Evolutionary conservation across 495 filamentous ascomycete genomes (phyloP).

Genomic region (Penicillium bovifimosum): DNA sequence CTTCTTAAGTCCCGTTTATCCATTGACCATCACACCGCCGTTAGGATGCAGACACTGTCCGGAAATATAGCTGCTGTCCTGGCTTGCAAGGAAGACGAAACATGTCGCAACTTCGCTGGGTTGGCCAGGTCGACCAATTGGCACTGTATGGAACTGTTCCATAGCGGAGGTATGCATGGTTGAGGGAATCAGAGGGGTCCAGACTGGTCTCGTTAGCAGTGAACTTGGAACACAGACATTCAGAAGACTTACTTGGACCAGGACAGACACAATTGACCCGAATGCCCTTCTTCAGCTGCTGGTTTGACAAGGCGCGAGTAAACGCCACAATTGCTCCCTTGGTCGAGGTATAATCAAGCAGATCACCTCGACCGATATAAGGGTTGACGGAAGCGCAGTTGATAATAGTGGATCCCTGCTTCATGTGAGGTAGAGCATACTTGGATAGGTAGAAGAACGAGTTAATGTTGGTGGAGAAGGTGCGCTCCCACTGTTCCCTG

Average conservation of each 20-base stretch:
- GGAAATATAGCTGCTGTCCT: constrained; percentile 67
- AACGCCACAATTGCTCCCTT: constrained; percentile 83
- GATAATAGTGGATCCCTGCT: constrained; percentile 71
- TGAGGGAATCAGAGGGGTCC: constrained; percentile 76
- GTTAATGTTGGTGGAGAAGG: constrained; percentile 74
- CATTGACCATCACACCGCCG: constrained; percentile 58
- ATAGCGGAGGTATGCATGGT: constrained; percentile 69
- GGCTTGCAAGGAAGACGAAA: constrained; percentile 77
- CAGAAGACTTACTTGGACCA: constrained; percentile 50
- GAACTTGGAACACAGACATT: background rate
- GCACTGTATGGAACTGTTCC: constrained; percentile 63
- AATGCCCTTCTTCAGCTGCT: constrained; percentile 66
- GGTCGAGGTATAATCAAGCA: constrained; percentile 79
- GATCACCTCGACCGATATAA: constrained; percentile 75
- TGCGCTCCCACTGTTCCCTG: constrained; percentile 59
- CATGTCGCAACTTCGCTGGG: constrained; percentile 76
- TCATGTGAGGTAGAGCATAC: constrained; percentile 71
- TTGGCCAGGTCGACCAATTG: constrained; percentile 75
- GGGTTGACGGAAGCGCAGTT: constrained; percentile 79
- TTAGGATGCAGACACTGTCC: constrained; percentile 62
- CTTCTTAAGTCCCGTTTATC: constrained; percentile 25
- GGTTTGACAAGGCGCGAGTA: constrained; percentile 72
- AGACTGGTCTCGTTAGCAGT: constrained; percentile 42
- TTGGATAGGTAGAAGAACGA: constrained; percentile 73
- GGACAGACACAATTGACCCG: constrained; percentile 78